Percentiles rank a stretch among this genome's conserved stretches.
phyloP scores from a whole-genome alignment of 2,329 filamentous ascomycete species.

The Plenodomus lindquistii region DNA sequence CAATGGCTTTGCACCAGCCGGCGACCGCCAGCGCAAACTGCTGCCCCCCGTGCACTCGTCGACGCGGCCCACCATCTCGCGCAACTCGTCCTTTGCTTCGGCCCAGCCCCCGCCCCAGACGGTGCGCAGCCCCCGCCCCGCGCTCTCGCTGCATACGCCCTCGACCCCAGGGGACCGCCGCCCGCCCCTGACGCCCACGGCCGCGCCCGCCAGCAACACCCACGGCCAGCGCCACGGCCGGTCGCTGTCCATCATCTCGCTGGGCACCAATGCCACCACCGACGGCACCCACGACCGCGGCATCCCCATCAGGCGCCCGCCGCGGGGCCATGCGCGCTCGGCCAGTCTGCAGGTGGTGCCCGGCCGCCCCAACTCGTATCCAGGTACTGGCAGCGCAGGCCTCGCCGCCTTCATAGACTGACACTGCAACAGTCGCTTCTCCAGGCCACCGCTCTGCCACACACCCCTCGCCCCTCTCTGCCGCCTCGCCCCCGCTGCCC shows the following conservation, averaged over 20 bases:
- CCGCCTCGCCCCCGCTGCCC: conserved; percentile 40
- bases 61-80: conserved; percentile 39
- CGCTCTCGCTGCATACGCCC: conserved; percentile 63
- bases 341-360: conserved; percentile 78
- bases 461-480: conserved; percentile 49
- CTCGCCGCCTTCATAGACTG: conserved; percentile 11
- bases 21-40: conserved; percentile 44
- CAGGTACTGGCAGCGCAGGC: conserved; percentile 23
- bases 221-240: conserved; percentile 46
- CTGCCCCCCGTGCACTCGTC: conserved; percentile 44
- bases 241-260: conserved; percentile 55
- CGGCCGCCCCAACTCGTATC: conserved; percentile 42
- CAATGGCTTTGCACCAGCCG: conserved; percentile 42
- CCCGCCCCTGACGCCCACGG: conserved; percentile 27
- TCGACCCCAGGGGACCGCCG: conserved; percentile 31
- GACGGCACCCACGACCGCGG: conserved; percentile 34
- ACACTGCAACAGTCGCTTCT: conserved; percentile 31
- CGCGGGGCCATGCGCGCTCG: conserved; percentile 72
- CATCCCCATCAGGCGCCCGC: conserved; percentile 49
- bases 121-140: conserved; percentile 65
- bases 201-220: conserved; percentile 28
- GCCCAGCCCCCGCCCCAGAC: conserved; percentile 41
- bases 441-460: conserved; percentile 37
- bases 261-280: conserved; percentile 49
- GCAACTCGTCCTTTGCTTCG: conserved; percentile 42